phyloP scores from a whole-genome alignment of 129 eudicot species.

The Centaurea solstitialis region DNA sequence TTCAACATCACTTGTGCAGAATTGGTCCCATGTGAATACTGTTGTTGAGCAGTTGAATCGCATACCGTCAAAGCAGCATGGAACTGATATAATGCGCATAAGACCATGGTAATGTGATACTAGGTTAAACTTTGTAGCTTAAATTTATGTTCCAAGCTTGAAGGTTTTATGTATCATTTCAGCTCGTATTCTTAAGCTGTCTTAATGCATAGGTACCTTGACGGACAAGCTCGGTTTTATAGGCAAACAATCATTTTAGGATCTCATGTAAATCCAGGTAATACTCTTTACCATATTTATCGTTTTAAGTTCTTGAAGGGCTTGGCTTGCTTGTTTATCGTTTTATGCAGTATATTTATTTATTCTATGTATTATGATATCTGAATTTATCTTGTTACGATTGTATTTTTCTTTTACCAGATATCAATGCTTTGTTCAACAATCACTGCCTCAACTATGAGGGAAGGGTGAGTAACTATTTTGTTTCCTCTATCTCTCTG shows the following conservation, averaged over 20 bases:
- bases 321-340: too few species aligned
- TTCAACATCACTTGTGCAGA: constrained; percentile 47
- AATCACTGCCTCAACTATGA: constrained; percentile 73
- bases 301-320: too few species aligned
- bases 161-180: background rate
- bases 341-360: background rate
- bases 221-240: constrained; percentile 80
- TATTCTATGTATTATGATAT: background rate
- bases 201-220: constrained; percentile 63
- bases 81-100: constrained; percentile 89
- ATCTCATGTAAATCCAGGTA: constrained; percentile 88
- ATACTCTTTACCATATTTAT: background rate
- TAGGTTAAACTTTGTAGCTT: background rate
- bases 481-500: background rate
- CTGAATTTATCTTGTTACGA: background rate
- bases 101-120: constrained; percentile 64
- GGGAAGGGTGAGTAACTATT: constrained; percentile 70
- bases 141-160: constrained; percentile 2
- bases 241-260: constrained; percentile 80
- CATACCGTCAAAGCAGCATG: constrained; percentile 77
- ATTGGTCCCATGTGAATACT: constrained; percentile 84
- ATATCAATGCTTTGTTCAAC: constrained; percentile 77
- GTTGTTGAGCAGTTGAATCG: constrained; percentile 74
- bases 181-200: constrained; percentile 10
- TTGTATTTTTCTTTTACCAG: constrained; percentile 41